These are phyloP conservation scores for Cyphellophora attinorum DNA, from an alignment of 2,329 filamentous ascomycete genomes.

Conservation along the genomic window DNA sequence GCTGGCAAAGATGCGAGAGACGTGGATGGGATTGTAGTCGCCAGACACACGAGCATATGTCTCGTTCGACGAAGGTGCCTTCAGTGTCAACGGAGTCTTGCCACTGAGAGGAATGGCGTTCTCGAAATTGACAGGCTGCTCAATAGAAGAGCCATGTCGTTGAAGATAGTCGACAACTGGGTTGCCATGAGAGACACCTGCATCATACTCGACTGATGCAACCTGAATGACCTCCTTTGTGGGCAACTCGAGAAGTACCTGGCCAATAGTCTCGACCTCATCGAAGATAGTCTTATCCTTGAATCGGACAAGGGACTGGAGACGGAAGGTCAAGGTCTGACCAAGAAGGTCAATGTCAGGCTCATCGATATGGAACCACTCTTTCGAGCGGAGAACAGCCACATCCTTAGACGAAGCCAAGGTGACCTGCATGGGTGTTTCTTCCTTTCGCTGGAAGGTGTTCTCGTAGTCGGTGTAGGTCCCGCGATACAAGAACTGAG, in stretches of 20 bases:
- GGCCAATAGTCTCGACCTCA: slow-evolving; percentile 80
- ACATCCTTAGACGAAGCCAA: slow-evolving; percentile 83
- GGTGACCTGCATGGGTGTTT: slow-evolving; percentile 90
- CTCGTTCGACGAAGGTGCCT: slow-evolving; percentile 92
- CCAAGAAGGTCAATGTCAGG: slow-evolving; percentile 78
- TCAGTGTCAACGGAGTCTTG: slow-evolving; percentile 77
- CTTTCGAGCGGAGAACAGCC: slow-evolving; percentile 87
- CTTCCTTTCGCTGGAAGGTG: slow-evolving; percentile 95
- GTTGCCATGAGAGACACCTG: slow-evolving; percentile 85
- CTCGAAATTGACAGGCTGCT: slow-evolving; percentile 95
- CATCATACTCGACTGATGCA: slow-evolving; percentile 92
- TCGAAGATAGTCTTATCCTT: slow-evolving; percentile 92
- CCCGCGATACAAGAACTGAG: slow-evolving; percentile 94
- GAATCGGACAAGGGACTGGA: slow-evolving; percentile 83
- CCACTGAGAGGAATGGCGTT: slow-evolving; percentile 93
- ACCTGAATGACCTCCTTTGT: slow-evolving; percentile 97
- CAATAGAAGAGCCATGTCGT: slow-evolving; percentile 81
- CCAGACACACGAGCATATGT: slow-evolving; percentile 95
- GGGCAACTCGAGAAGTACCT: slow-evolving; percentile 86
- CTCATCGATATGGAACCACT: slow-evolving; percentile 90
- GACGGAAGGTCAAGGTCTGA: slow-evolving; percentile 90
- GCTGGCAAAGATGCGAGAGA: slow-evolving; percentile 89
- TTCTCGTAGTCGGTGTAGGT: slow-evolving; percentile 90
- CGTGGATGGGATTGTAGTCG: slow-evolving; percentile 98
- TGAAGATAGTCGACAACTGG: slow-evolving; percentile 93